Base-by-base conservation (phyloP, 2,329 filamentous ascomycete species). In the Alternaria tenuissima region DNA sequence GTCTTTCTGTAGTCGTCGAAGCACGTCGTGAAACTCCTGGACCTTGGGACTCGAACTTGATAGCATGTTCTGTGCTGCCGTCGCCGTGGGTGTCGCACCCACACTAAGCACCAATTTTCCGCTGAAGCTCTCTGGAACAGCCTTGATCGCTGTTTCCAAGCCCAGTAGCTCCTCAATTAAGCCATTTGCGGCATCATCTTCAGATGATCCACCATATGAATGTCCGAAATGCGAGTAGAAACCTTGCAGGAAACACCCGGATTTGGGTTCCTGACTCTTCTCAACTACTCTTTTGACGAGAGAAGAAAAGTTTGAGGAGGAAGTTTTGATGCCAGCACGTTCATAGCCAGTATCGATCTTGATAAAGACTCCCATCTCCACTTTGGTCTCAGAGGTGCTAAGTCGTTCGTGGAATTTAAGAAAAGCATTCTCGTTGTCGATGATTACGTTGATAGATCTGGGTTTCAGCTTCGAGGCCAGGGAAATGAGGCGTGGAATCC, bases 301-400 rank as follows among this genome's bases (percentile, higher is more conserved):
- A 1, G 75, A 68, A 2, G 75, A 70, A 61, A 87, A 84, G 3
- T 76, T 77, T 0, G 77, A 67, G 0, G 86, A 85, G 7, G 79
- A 73, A 0, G 87, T 84, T 1, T 81, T 71, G 0, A 93, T 82
- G 20, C 92, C 92, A 0, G 91, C 91, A 16, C 92, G 88, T 70
- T 88, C 84, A 66, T 88, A 88, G 11, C 91, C 90, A 52, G 91
- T 88, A 73, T 94, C 91, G 39, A 94, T 86, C 69, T 94, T 94
- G 69, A 94, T 80, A 71, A 89, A 91, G 14, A 91, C 81, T 0
- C 81, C 82, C 3, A 88, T 85, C 3, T 62, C 39, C 11, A 56
- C 59, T 24, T 52, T 18, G 5, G 42, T 52, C 2, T 34, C 30
- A 81, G 78, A 16, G 72, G 78, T 52, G 83, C 14, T 26, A 8